phyloP scores from a whole-genome alignment of 441 rosid genomes.

The Isatis lusitanica region DNA sequence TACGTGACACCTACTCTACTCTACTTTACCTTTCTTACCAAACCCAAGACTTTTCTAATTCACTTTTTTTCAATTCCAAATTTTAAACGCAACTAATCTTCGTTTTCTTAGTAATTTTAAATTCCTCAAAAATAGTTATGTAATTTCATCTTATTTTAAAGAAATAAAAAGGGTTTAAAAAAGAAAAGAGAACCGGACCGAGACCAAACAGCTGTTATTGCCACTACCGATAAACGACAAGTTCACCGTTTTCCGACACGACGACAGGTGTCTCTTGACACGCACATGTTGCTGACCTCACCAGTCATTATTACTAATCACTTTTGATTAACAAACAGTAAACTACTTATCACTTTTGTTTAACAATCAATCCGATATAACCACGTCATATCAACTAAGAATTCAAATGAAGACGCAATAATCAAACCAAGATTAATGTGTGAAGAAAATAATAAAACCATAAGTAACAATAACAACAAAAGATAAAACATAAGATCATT shows the following conservation, averaged over 20 bases:
- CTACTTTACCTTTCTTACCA: slow-evolving; percentile 19
- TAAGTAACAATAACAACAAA: slow-evolving; percentile 6
- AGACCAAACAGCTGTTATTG: slow-evolving; percentile 20
- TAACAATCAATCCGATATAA: neutral
- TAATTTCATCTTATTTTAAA: too few species aligned
- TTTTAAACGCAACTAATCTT: neutral
- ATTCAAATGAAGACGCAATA: neutral
- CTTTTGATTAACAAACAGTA: neutral
- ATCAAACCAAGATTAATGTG: neutral
- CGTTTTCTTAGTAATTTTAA: neutral
- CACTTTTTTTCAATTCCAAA: neutral
- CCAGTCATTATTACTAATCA: slow-evolving; percentile 6
- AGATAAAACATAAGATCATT: slow-evolving; percentile 29
- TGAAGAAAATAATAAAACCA: neutral
- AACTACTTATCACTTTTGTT: neutral
- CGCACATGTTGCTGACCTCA: slow-evolving; percentile 21
- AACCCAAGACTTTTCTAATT: slow-evolving; percentile 23
- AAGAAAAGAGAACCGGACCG: neutral
- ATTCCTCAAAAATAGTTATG: too few species aligned
- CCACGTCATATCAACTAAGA: neutral
- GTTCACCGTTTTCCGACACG: slow-evolving; percentile 12
- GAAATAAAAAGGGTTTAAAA: neutral
- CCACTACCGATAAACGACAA: slow-evolving; percentile 29
- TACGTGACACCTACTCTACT: slow-evolving; percentile 19
- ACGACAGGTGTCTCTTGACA: slow-evolving; percentile 12